Percentiles rank a stretch among this genome's conserved stretches.
These are phyloP conservation scores for Favolaschia claudopus DNA, from an alignment of 768 basidiomycete species.

Conservation along the genomic window DNA sequence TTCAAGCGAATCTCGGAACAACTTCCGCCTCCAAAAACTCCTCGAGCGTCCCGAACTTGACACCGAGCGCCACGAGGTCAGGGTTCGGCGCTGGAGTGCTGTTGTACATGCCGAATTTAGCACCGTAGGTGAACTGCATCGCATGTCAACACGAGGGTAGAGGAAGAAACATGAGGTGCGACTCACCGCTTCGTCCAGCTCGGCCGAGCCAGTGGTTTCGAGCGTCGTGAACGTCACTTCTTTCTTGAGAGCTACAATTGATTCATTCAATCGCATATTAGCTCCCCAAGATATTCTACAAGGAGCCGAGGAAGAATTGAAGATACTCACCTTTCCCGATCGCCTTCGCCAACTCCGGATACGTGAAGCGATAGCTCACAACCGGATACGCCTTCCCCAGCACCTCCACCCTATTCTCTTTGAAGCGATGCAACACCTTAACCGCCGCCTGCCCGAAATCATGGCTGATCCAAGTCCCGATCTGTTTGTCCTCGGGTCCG, in stretches of 20 bases:
- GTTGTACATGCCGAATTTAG: conserved; percentile 33
- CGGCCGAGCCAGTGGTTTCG: conserved; percentile 21
- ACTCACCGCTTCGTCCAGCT: conserved; percentile 36
- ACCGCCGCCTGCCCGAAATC: conserved; percentile 11
- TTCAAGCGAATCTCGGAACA: conserved; percentile 1
- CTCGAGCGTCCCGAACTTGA: conserved; percentile 19
- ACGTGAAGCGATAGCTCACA: conserved; percentile 8
- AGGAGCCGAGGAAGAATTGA: too few relatives aligned
- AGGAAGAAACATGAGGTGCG: not conserved
- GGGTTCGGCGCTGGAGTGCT: conserved; percentile 32
- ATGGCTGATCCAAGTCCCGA: conserved; percentile 4
- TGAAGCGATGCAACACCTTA: conserved; percentile 1
- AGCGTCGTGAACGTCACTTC: conserved; percentile 33
- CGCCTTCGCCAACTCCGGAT: conserved; percentile 3
- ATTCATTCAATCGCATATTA: too few relatives aligned
- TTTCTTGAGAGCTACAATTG: conserved; percentile 30
- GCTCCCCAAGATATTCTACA: not conserved
- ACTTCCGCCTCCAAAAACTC: conserved; percentile 10
- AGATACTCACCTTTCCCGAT: conserved; percentile 1
- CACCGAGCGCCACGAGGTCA: conserved; percentile 32
- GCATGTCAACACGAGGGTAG: not conserved
- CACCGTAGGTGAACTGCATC: conserved; percentile 31
- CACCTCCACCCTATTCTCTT: not conserved
- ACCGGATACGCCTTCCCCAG: conserved; percentile 9
- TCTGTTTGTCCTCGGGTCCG: not conserved